Evolutionary conservation across 139 green algal species (phyloP).

Genomic region (Picocystis salinarum): DNA sequence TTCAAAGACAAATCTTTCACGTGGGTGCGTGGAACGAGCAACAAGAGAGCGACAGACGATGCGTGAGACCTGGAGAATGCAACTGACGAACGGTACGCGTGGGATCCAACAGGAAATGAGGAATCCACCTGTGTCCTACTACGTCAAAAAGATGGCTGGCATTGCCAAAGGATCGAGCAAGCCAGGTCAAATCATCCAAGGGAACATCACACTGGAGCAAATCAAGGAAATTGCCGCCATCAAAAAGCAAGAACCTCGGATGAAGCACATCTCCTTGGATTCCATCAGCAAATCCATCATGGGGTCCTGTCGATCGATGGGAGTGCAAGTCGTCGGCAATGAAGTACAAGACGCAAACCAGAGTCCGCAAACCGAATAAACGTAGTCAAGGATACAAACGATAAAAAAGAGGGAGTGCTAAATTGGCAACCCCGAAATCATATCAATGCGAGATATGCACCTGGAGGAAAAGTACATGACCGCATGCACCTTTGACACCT

Average conservation of each 20-base stretch:
- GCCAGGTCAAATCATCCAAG: constrained; percentile 57
- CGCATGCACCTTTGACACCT: no score
- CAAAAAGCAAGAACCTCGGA: constrained; percentile 58
- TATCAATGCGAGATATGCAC: no score
- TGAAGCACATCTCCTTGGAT: constrained; percentile 36
- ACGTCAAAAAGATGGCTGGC: constrained; percentile 64
- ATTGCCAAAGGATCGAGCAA: constrained; percentile 34
- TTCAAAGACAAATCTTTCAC: constrained; percentile 78
- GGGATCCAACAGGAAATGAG: constrained; percentile 31
- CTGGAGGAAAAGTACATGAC: no score
- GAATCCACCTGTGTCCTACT: constrained; percentile 63
- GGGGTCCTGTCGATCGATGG: constrained; percentile 69
- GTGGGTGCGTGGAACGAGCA: constrained; percentile 24
- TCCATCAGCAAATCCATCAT: constrained; percentile 55
- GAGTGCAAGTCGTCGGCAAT: constrained; percentile 66
- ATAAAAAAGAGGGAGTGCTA: no score
- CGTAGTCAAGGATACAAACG: no score
- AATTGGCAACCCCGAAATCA: no score
- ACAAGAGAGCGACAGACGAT: not conserved
- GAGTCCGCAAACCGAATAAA: no score
- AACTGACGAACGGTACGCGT: not conserved
- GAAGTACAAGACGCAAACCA: no score
- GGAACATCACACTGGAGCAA: constrained; percentile 68
- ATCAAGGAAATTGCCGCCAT: constrained; percentile 76
- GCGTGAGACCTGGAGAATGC: not conserved